Conservation (phyloP, 2,329 filamentous ascomycete genomes). For the Trichoderma endophyticum region DNA sequence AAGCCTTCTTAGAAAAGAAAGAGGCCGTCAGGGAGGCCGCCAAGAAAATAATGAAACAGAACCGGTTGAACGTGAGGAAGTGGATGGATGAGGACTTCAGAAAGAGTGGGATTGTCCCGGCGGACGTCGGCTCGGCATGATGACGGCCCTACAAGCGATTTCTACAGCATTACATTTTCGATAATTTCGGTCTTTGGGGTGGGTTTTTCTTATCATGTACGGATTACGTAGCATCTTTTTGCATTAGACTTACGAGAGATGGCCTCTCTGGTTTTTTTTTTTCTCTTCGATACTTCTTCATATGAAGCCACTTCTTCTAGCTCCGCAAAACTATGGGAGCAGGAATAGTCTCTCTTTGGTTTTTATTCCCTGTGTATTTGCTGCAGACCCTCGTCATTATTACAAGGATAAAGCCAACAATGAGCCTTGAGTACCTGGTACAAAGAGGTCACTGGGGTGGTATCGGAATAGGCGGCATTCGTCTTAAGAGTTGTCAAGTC, state of each 20-base stretch:
- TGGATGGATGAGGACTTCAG: conserved; percentile 14
- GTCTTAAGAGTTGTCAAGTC: conserved; percentile 3
- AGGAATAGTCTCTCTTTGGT: background rate
- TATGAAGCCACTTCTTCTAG: background rate
- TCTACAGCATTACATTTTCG: background rate
- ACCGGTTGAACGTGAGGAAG: conserved; percentile 9
- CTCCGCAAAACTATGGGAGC: background rate
- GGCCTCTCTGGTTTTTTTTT: background rate
- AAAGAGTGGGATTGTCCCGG: background rate
- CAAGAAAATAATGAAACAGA: conserved; percentile 9
- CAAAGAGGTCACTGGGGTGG: background rate
- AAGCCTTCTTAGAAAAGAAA: background rate
- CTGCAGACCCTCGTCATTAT: background rate
- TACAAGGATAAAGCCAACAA: background rate
- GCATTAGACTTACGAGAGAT: background rate
- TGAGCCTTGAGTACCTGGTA: background rate
- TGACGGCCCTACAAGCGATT: background rate
- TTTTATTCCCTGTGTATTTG: background rate
- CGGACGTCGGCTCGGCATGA: background rate
- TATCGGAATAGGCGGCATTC: conserved; percentile 9
- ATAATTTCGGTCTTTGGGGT: background rate
- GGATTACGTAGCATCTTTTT: conserved; percentile 5
- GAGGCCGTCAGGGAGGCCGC: background rate
- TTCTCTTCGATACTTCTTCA: background rate
- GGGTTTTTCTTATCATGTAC: background rate